These are phyloP conservation scores for Termitomyces titanicus DNA, from an alignment of 768 basidiomycete species.

Conservation along the genomic window DNA sequence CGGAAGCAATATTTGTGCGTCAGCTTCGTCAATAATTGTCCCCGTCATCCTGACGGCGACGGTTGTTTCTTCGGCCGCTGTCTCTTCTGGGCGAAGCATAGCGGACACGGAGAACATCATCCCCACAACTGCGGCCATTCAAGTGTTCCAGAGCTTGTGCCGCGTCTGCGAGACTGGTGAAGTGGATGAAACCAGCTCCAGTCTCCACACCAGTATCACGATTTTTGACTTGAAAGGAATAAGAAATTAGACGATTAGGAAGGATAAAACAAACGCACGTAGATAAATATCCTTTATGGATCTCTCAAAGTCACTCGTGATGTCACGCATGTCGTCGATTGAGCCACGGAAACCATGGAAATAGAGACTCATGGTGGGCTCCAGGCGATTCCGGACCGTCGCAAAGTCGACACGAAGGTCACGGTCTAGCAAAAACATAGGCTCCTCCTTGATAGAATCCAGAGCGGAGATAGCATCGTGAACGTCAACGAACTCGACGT, in stretches of 20 bases:
- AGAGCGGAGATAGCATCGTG: constrained; percentile 35
- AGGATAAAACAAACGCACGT: constrained; percentile 21
- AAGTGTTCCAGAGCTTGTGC: constrained; percentile 43
- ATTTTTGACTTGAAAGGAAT: constrained; percentile 27
- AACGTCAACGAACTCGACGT: constrained; percentile 36
- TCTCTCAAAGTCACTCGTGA: constrained; percentile 24
- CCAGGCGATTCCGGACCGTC: neutral
- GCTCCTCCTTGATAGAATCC: constrained; percentile 36
- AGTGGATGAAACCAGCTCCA: constrained; percentile 52
- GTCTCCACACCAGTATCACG: constrained; percentile 24
- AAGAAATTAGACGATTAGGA: neutral
- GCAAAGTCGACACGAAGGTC: constrained; percentile 41
- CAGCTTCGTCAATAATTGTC: neutral
- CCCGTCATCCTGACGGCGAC: no score
- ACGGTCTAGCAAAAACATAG: constrained; percentile 46
- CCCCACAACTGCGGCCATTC: constrained; percentile 32
- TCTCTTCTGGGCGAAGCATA: constrained; percentile 31
- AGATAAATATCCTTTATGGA: constrained; percentile 25
- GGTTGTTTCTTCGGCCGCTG: neutral
- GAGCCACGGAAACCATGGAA: constrained; percentile 24
- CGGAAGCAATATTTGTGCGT: neutral
- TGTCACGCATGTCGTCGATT: constrained; percentile 19
- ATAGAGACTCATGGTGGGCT: constrained; percentile 28
- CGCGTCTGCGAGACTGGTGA: constrained; percentile 41
- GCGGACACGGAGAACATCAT: constrained; percentile 33